Percentiles rank a stretch among this genome's conserved stretches.
Conservation (phyloP, 257 asterid genomes). For the Scutellaria baicalensis region DNA sequence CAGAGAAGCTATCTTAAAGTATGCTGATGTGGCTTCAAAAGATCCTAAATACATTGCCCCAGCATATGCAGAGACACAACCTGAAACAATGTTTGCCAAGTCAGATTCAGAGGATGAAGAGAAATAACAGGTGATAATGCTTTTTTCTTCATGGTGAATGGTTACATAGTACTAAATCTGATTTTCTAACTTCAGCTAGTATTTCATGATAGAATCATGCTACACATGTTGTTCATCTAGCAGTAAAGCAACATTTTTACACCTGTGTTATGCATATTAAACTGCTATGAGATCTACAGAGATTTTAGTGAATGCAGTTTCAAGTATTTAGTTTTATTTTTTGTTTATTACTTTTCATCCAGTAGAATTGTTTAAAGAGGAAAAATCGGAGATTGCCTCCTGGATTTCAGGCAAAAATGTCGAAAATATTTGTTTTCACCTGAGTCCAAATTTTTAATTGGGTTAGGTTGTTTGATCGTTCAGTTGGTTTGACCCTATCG, state of each 20-base stretch:
- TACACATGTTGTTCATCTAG: neutral
- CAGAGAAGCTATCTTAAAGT: constrained; percentile 88
- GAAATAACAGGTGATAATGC: constrained; percentile 19
- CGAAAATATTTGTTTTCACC: too few species aligned
- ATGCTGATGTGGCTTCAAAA: constrained; percentile 80
- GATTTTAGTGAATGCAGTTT: neutral
- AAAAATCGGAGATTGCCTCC: neutral
- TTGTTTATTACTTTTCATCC: too few species aligned
- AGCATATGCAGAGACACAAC: constrained; percentile 89
- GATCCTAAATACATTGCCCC: constrained; percentile 93
- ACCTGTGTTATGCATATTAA: neutral
- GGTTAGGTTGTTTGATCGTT: too few species aligned
- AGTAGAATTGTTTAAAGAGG: neutral
- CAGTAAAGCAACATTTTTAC: neutral
- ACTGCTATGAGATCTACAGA: neutral
- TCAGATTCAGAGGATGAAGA: constrained; percentile 91
- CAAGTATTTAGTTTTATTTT: neutral
- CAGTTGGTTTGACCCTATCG: too few species aligned
- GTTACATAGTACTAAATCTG: neutral
- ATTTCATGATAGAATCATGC: too few species aligned
- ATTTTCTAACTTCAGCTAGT: too few species aligned
- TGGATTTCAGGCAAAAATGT: too few species aligned
- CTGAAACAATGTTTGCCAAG: constrained; percentile 64
- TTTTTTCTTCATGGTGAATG: neutral
- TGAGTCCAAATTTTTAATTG: too few species aligned